Evolutionary conservation across 2,329 filamentous ascomycete genomes (phyloP).

Genomic region (Fusarium burgessii): DNA sequence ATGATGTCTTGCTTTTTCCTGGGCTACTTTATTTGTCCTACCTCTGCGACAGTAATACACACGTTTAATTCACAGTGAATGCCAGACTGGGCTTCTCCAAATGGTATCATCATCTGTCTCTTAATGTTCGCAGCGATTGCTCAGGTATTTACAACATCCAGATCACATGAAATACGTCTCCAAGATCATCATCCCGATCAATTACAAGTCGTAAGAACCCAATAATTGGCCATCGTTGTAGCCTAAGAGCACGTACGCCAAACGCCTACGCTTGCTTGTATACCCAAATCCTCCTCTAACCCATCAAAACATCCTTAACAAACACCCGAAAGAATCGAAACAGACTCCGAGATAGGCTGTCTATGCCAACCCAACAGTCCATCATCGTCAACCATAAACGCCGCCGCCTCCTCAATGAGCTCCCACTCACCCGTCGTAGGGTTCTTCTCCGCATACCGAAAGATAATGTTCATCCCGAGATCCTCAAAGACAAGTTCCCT

Average conservation of each 20-base stretch:
- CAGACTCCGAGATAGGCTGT: slow-evolving; percentile 53
- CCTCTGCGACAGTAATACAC: fast-evolving
- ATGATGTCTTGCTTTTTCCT: fast-evolving
- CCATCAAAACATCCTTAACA: slow-evolving; percentile 16
- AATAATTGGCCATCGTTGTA: not conserved
- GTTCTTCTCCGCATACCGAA: slow-evolving; percentile 52
- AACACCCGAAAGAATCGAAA: slow-evolving; percentile 43
- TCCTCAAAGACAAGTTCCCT: slow-evolving; percentile 56
- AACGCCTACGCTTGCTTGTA: slow-evolving; percentile 26
- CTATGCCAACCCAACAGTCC: slow-evolving; percentile 52
- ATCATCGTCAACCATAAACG: slow-evolving; percentile 47
- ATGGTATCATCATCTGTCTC: not conserved
- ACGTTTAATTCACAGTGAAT: fast-evolving
- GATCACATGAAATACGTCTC: not conserved
- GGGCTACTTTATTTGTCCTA: fast-evolving
- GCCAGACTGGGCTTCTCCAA: fast-evolving
- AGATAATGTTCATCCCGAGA: slow-evolving; percentile 53
- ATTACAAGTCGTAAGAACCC: not conserved
- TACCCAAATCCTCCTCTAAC: not conserved
- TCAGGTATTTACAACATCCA: not conserved
- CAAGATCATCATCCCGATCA: no score
- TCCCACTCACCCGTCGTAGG: slow-evolving; percentile 50
- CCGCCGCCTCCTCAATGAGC: slow-evolving; percentile 54
- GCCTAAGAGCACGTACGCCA: slow-evolving; percentile 23
- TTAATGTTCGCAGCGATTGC: not conserved